phyloP scores from a whole-genome alignment of 1,284 basidiomycete genomes.

The Crucibulum cyathiforme region DNA sequence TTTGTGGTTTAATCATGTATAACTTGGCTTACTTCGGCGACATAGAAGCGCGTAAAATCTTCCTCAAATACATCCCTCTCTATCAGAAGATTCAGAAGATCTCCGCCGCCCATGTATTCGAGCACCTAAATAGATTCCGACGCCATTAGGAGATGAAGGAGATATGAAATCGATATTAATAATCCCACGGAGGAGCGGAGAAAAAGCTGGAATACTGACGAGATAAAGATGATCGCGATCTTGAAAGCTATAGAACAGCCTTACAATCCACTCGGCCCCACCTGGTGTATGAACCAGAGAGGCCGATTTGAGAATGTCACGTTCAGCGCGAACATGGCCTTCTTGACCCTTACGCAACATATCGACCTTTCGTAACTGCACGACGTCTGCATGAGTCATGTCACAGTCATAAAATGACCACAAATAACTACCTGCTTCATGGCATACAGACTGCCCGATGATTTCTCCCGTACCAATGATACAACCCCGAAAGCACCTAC shows the following conservation, averaged over 20 bases:
- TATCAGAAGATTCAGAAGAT: constrained; percentile 94
- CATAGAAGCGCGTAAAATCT: constrained; percentile 93
- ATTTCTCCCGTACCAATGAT: constrained; percentile 85
- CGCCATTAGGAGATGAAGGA: constrained; percentile 24
- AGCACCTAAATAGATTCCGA: constrained; percentile 64
- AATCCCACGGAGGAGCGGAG: constrained; percentile 27
- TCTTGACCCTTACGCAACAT: constrained; percentile 99
- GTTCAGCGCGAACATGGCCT: constrained; percentile 91
- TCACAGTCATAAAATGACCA: constrained; percentile 14
- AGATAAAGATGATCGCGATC: constrained; percentile 94
- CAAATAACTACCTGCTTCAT: constrained; percentile 86
- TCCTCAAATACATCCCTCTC: constrained; percentile 94
- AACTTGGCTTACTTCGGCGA: constrained; percentile 74
- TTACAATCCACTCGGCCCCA: constrained; percentile 91
- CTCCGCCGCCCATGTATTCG: constrained; percentile 96
- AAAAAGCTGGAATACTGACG: constrained; percentile 53
- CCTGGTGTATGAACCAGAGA: constrained; percentile 72
- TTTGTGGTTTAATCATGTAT: constrained; percentile 9
- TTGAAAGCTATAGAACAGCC: constrained; percentile 90
- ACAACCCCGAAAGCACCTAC: constrained; percentile 96
- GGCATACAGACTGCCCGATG: constrained; percentile 83
- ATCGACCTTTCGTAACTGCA: constrained; percentile 89
- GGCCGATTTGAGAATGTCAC: constrained; percentile 86
- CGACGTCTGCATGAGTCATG: constrained; percentile 17
- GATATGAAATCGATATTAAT: constrained; percentile 66